phyloP scores from a whole-genome alignment of 148 eudicot genomes.

The Heliamphora exappendiculata region DNA sequence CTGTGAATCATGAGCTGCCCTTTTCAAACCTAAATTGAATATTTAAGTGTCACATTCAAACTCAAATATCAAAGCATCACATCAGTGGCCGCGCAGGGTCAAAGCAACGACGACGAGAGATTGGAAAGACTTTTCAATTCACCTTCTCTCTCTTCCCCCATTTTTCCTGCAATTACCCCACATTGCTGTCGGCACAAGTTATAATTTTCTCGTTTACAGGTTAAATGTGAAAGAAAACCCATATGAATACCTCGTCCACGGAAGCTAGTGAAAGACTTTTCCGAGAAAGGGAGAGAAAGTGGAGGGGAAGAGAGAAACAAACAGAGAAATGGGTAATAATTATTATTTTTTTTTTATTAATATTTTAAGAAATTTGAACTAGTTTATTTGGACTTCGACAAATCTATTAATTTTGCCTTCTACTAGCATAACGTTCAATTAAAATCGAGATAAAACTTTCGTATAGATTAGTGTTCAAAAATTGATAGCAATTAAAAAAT shows the following conservation, averaged over 20 bases:
- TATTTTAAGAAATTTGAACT: no score
- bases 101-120: conserved; percentile 4
- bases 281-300: background rate
- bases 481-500: no score
- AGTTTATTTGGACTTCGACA: no score
- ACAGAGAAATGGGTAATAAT: no score
- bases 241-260: conserved; percentile 14
- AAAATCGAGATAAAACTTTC: no score
- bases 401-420: no score
- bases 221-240: conserved; percentile 7
- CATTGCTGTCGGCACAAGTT: conserved; percentile 25
- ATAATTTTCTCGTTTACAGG: conserved; percentile 2
- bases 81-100: conserved; percentile 16
- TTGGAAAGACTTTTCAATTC: background rate
- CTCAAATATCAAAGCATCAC: conserved; percentile 9
- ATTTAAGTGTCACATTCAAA: background rate
- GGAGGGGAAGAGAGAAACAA: no score
- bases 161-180: conserved; percentile 12
- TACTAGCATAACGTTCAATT: no score
- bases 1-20: conserved; percentile 12
- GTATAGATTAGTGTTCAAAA: no score
- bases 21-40: conserved; percentile 20
- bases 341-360: no score
- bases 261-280: conserved; percentile 20
- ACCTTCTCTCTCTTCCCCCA: background rate